Base-by-base conservation (phyloP, 768 basidiomycete species). In the Boletus rufocinnamomeus region DNA sequence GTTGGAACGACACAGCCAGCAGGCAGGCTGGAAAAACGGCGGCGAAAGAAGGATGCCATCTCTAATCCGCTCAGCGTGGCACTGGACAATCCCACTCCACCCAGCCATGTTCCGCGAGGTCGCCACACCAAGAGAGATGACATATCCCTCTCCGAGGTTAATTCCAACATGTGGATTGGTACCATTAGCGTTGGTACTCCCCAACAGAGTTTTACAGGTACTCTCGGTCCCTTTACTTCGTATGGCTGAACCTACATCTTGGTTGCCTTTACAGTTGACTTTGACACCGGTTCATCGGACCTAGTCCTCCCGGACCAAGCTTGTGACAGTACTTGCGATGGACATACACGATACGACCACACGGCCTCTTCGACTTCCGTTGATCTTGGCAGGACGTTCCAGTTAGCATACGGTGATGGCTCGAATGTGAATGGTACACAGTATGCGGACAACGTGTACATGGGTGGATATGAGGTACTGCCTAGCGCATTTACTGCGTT, bases 281-380 rank as follows among this genome's bases (percentile, higher is more conserved):
- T 82, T 56, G 82, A 83, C 63, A 83, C 81, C 19, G 80, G 83
- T 28, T 82, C 80, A 44, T 72, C 77, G 47, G 83, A 85, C 68
- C 68, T 82, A 10, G 74, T 84, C 64, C 62, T 81, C 32, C 76
- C 79, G 10, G 59, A 59, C 3, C 19, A 64, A 30, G 28, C 38
- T 35, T 78, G 78, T 53, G 51, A 35, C 38, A 49, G 47, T 32
- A 68, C 61, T 41, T 80, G 79, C 57, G 30, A 59, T 7, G 68
- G 66, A 11, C 77, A 77, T 44, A 64, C 56, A 2, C 57, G 59
- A 32, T 78, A 78, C 52, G 43, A 74, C 41, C 60, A 70, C 16
- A 27, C 60, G 1, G 32, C 52, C 27, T 76, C 74, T 32, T 69
- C 72, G 7, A 76, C 76, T 9, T 70, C 79, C 10, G 35, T 61